phyloP scores from a whole-genome alignment of 2,329 filamentous ascomycete genomes.

The Rachicladosporium sp. region DNA sequence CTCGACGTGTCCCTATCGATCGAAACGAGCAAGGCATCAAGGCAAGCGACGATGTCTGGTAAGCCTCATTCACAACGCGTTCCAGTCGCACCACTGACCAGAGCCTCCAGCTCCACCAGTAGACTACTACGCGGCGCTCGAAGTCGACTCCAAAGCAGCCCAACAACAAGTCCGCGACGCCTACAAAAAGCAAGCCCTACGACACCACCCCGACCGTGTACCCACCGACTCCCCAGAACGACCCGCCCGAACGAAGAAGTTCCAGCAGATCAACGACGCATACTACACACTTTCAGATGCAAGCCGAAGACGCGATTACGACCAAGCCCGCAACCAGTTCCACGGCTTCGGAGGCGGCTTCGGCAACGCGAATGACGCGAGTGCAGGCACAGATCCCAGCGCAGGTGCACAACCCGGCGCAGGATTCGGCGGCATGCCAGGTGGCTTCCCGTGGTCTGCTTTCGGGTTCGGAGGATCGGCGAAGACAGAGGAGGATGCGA shows the following conservation, averaged over 20 bases:
- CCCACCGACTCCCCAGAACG: conserved; percentile 74
- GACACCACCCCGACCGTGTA: conserved; percentile 88
- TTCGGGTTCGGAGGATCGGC: conserved; percentile 46
- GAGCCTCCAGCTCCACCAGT: conserved; percentile 20
- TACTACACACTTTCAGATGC: conserved; percentile 84
- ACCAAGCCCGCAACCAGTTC: conserved; percentile 51
- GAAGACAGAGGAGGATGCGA: conserved; percentile 31
- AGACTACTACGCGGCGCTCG: conserved; percentile 26
- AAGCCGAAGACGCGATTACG: conserved; percentile 68
- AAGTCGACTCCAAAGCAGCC: conserved; percentile 50
- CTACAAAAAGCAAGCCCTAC: conserved; percentile 81
- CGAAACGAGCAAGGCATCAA: too few relatives aligned
- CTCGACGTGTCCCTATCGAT: too few relatives aligned
- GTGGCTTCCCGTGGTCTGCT: conserved; percentile 65
- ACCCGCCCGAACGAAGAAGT: conserved; percentile 65
- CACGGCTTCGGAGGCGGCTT: conserved; percentile 34
- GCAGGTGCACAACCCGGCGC: conserved; percentile 27
- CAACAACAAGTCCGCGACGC: conserved; percentile 80
- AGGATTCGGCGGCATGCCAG: conserved; percentile 41
- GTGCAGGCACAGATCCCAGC: conserved; percentile 35
- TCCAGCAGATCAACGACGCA: conserved; percentile 85
- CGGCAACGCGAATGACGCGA: conserved; percentile 31
- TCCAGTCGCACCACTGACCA: background rate
- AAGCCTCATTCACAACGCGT: conserved; percentile 11
- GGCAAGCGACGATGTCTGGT: conserved; percentile 7